Percentiles rank a stretch among this genome's conserved stretches.
Evolutionary conservation across 1,284 basidiomycete genomes (phyloP).

Genomic region (Sporisorium graminicola): DNA sequence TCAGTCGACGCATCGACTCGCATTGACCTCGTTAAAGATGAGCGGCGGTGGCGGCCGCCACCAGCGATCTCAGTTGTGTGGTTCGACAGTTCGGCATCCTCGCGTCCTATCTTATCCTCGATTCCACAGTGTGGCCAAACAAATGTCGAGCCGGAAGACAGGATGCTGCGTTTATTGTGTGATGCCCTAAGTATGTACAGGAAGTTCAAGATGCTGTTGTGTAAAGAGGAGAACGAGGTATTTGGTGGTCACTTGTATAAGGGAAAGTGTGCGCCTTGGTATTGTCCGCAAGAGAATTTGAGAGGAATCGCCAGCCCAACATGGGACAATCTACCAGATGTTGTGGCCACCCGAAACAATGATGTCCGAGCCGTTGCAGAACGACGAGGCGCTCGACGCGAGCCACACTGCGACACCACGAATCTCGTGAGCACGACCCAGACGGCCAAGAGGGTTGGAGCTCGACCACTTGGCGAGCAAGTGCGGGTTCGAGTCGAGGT

Average conservation of each 20-base stretch:
- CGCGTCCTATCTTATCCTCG: too few species aligned
- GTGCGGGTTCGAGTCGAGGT: conserved; percentile 79
- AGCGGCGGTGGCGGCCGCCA: neutral
- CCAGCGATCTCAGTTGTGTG: neutral
- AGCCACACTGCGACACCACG: conserved; percentile 83
- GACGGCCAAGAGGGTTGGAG: conserved; percentile 80
- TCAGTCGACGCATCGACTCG: neutral
- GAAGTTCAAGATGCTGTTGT: conserved; percentile 24
- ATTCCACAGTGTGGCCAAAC: neutral
- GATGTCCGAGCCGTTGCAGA: conserved; percentile 68
- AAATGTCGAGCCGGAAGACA: neutral
- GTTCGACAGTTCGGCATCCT: neutral
- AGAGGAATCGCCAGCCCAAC: neutral
- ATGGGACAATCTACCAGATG: conserved; percentile 61
- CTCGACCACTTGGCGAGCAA: conserved; percentile 80
- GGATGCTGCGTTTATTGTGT: conserved; percentile 29
- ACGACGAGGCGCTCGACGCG: conserved; percentile 73
- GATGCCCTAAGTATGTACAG: conserved; percentile 51
- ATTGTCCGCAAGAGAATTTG: conserved; percentile 17
- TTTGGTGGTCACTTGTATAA: conserved; percentile 5
- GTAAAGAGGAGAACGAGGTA: conserved; percentile 11
- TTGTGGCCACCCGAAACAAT: conserved; percentile 69
- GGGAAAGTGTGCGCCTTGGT: conserved; percentile 1
- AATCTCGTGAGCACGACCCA: conserved; percentile 81
- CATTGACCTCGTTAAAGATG: neutral